phyloP scores from a whole-genome alignment of 495 filamentous ascomycete species.

The Haplographium delicatum region DNA sequence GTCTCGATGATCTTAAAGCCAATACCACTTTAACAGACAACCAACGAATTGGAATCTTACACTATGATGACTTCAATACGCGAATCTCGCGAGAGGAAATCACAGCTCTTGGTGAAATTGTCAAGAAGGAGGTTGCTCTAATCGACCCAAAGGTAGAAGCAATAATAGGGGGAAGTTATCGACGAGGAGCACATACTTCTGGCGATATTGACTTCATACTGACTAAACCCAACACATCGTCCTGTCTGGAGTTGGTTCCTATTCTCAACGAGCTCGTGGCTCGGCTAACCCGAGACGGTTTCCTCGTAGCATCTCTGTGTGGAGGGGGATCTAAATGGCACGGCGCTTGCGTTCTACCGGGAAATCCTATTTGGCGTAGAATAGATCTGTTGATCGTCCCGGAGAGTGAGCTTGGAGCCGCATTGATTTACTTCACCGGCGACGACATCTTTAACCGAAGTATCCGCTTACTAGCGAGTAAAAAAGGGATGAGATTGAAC shows the following conservation, averaged over 20 bases:
- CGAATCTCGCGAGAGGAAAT: slow-evolving; percentile 83
- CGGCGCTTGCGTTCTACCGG: slow-evolving; percentile 69
- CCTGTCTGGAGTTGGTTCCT: slow-evolving; percentile 53
- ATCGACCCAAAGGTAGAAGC: slow-evolving; percentile 59
- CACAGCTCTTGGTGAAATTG: slow-evolving; percentile 59
- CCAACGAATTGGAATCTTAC: slow-evolving; percentile 74
- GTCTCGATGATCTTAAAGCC: slow-evolving; percentile 63
- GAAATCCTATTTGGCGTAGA: slow-evolving; percentile 58
- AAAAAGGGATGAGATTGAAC: slow-evolving; percentile 82
- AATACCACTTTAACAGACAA: slow-evolving; percentile 64
- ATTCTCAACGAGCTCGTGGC: slow-evolving; percentile 62
- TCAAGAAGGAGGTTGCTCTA: slow-evolving; percentile 53
- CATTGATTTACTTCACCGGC: slow-evolving; percentile 91
- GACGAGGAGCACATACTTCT: slow-evolving; percentile 66
- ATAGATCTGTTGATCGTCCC: slow-evolving; percentile 89
- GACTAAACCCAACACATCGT: slow-evolving; percentile 58
- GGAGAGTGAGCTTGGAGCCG: slow-evolving; percentile 74
- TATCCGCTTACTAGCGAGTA: slow-evolving; percentile 74
- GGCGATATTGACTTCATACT: slow-evolving; percentile 87
- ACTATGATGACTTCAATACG: slow-evolving; percentile 75
- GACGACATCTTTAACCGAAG: slow-evolving; percentile 96
- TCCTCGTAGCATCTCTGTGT: slow-evolving; percentile 48
- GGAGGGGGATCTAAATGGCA: slow-evolving; percentile 67
- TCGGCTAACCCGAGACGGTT: slow-evolving; percentile 51
- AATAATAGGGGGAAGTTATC: slow-evolving; percentile 79